These are phyloP conservation scores for Elongisporangium undulatum DNA, from an alignment of 352 stramenopile genomes.

Conservation along the genomic window DNA sequence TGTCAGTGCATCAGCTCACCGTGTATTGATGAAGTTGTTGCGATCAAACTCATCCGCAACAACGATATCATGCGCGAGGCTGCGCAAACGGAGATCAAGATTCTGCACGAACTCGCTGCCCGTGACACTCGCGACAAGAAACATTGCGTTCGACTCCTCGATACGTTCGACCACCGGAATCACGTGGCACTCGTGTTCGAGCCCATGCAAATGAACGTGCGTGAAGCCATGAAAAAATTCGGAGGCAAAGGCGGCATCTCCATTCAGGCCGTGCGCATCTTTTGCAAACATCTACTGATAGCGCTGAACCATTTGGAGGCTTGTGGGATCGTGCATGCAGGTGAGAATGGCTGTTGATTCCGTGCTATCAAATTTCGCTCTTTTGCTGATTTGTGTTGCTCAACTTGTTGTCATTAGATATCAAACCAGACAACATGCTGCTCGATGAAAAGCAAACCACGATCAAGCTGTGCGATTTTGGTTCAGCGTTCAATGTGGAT, in stretches of 20 bases:
- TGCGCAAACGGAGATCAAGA: constrained; percentile 78
- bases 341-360: constrained; percentile 19
- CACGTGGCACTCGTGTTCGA: constrained; percentile 98
- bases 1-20: constrained; percentile 56
- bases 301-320: constrained; percentile 70
- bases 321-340: constrained; percentile 91
- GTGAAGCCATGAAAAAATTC: constrained; percentile 89
- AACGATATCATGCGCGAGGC: constrained; percentile 99
- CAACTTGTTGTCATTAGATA: constrained; percentile 62
- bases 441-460: constrained; percentile 94
- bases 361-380: background rate
- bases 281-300: constrained; percentile 77
- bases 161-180: constrained; percentile 89
- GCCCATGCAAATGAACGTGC: constrained; percentile 97
- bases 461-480: constrained; percentile 98
- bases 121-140: constrained; percentile 75
- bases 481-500: constrained; percentile 92
- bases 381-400: background rate
- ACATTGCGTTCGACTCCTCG: constrained; percentile 81
- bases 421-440: constrained; percentile 98
- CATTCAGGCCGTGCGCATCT: constrained; percentile 81
- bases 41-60: constrained; percentile 91
- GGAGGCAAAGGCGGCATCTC: constrained; percentile 80
- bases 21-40: constrained; percentile 32
- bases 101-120: constrained; percentile 75